phyloP scores from a whole-genome alignment of 164 flowering plant species.

The Litsea cubeba region DNA sequence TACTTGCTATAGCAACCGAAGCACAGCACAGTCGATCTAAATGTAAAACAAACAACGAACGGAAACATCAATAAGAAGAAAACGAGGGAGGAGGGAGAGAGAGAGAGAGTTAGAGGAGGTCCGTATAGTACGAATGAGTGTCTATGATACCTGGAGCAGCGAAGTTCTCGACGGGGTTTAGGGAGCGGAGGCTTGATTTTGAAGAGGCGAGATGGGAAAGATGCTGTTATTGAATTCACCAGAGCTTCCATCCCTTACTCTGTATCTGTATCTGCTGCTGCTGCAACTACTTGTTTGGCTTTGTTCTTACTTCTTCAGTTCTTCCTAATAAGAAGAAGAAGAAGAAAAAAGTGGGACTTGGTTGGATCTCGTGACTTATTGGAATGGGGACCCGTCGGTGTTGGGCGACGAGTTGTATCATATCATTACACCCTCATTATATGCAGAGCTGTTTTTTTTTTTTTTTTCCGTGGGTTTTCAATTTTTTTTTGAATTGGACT shows the following conservation, averaged over 20 bases:
- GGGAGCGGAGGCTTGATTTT: background rate
- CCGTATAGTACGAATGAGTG: background rate
- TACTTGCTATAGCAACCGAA: background rate
- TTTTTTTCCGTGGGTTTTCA: too few relatives aligned
- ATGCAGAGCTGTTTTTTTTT: too few relatives aligned
- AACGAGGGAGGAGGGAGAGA: background rate
- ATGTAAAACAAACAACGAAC: background rate
- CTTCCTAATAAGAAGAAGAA: background rate
- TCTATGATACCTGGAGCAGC: constrained; percentile 1
- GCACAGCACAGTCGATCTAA: background rate
- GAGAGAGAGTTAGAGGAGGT: background rate
- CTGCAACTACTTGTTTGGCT: too few relatives aligned
- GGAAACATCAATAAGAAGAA: background rate
- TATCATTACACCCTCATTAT: too few relatives aligned
- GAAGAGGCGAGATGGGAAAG: background rate
- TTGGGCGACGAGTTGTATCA: too few relatives aligned
- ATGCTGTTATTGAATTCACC: background rate
- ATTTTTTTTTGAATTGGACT: too few relatives aligned
- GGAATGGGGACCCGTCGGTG: too few relatives aligned
- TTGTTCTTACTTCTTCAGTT: background rate
- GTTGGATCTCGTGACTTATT: background rate
- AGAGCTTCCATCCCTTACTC: background rate
- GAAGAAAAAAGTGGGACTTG: background rate
- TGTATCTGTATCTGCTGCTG: background rate
- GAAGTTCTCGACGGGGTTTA: background rate